A percentile compares a stretch with the other conserved stretches of the same genome.
These are phyloP conservation scores for Schizothecium vesticola DNA, from an alignment of 495 filamentous ascomycete species.

Conservation along the genomic window DNA sequence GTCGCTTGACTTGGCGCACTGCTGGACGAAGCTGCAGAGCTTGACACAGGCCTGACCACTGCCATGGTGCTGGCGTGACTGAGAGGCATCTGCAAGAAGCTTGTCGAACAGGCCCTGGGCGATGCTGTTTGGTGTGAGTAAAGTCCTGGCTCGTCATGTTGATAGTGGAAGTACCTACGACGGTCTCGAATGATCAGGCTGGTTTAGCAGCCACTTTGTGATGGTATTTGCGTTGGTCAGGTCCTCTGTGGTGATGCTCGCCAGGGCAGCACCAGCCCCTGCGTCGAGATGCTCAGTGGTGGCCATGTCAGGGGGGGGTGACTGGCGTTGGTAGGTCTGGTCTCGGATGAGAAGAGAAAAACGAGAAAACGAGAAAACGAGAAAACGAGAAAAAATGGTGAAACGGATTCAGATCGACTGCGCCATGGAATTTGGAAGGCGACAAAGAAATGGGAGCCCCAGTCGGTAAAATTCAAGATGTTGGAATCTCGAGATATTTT, in stretches of 20 bases:
- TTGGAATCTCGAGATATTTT: background rate
- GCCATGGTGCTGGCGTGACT: constrained; percentile 32
- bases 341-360: background rate
- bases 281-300: background rate
- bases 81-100: constrained; percentile 40
- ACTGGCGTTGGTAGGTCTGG: background rate
- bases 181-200: constrained; percentile 13
- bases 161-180: constrained; percentile 16
- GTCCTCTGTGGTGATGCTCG: constrained; percentile 9
- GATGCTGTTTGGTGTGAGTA: constrained; percentile 18
- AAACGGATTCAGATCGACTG: background rate
- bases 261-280: constrained; percentile 3
- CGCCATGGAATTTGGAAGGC: background rate
- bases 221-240: constrained; percentile 33
- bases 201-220: constrained; percentile 25
- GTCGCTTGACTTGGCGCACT: constrained; percentile 43
- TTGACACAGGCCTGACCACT: constrained; percentile 44
- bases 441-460: background rate
- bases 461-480: background rate
- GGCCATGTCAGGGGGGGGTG: background rate
- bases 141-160: background rate
- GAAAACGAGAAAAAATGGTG: background rate
- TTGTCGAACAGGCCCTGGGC: constrained; percentile 32
- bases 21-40: constrained; percentile 51
- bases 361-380: no score